Conservation (phyloP, 768 basidiomycete genomes). For the Boletus subcaerulescens region DNA sequence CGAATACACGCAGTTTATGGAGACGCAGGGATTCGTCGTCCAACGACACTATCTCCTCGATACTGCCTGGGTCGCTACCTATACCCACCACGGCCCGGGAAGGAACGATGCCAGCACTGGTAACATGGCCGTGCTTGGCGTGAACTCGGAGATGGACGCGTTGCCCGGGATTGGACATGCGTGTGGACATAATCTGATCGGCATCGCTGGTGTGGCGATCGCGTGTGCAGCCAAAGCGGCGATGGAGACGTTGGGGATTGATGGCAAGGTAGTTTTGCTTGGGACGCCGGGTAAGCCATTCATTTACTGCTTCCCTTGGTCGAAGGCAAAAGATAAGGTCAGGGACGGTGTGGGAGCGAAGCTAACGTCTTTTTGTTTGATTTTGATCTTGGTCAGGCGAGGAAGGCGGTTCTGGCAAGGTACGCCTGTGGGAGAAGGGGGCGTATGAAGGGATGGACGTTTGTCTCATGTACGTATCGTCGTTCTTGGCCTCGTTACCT, state of each 20-base stretch:
- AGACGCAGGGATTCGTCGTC: slow-evolving; percentile 61
- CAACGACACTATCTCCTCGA: slow-evolving; percentile 57
- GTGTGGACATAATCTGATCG: slow-evolving; percentile 82
- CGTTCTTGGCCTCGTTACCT: background rate
- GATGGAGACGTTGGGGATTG: slow-evolving; percentile 56
- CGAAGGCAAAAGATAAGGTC: background rate
- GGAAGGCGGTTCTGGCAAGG: slow-evolving; percentile 75
- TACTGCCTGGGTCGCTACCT: slow-evolving; percentile 76
- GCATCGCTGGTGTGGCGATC: slow-evolving; percentile 68
- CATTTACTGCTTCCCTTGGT: background rate
- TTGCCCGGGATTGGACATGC: slow-evolving; percentile 60
- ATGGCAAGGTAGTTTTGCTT: slow-evolving; percentile 65
- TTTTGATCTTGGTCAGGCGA: slow-evolving; percentile 3
- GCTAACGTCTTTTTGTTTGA: background rate
- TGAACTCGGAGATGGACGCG: slow-evolving; percentile 81
- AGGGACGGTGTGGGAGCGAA: background rate
- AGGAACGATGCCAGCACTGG: background rate
- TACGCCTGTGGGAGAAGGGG: slow-evolving; percentile 60
- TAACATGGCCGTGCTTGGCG: slow-evolving; percentile 41
- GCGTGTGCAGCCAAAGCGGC: slow-evolving; percentile 64
- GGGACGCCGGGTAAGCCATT: slow-evolving; percentile 66
- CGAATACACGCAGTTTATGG: slow-evolving; percentile 63
- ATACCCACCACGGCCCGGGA: slow-evolving; percentile 35
- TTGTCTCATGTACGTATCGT: slow-evolving; percentile 60
- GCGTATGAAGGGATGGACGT: slow-evolving; percentile 74